Base-by-base conservation (phyloP, 148 eudicot genomes). In the Spergularia bocconei region DNA sequence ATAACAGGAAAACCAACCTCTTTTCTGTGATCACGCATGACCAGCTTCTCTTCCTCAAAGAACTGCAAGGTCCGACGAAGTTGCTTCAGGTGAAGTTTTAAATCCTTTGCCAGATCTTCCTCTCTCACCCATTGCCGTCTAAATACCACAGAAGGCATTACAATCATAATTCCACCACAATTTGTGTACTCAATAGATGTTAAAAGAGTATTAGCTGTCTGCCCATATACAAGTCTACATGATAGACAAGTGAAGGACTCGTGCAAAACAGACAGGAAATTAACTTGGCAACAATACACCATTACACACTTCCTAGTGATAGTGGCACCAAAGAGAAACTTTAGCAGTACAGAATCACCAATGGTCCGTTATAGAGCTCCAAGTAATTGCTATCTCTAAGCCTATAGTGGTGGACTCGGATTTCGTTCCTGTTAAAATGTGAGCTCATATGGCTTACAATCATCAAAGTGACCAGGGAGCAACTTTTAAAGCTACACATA, bases 121-220 rank as follows among this genome's bases (percentile, higher is more conserved):
- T 96, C 99, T 79, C 93, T 87, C 36, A 89, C 97, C 99, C 98
- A 96, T 67, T 91, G 94, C 38, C 98, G 91, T 75, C 99, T 94
- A 67, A 23, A 75, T 69, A 61, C 47, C 56, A 69, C 4, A 58
- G 76, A 9, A 25, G 59, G 41, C 65, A 41, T 38, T 55, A 59
- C 17, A 69, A 79, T 50, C 20, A 68, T 7, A 33, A 17, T 50
- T 21, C 62, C 38, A 66, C 54, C 39, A 44, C 15, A 7, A 15
- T 29, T 48, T 48, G 11, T 17, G 12, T 48, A 5, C 23, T 15
- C n/a, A 69, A 13, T n/a, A 12, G 44, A 61, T 23, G 36, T 60
- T 60, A 9, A 21, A 61, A 11, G 44, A 15, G n/a, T 15, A 15
- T 13, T 10, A 13, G 6, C 50, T 44, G 20, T 13, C 14, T 11